Base-by-base conservation (phyloP, 495 filamentous ascomycete genomes). In the Durotheca rogersii region DNA sequence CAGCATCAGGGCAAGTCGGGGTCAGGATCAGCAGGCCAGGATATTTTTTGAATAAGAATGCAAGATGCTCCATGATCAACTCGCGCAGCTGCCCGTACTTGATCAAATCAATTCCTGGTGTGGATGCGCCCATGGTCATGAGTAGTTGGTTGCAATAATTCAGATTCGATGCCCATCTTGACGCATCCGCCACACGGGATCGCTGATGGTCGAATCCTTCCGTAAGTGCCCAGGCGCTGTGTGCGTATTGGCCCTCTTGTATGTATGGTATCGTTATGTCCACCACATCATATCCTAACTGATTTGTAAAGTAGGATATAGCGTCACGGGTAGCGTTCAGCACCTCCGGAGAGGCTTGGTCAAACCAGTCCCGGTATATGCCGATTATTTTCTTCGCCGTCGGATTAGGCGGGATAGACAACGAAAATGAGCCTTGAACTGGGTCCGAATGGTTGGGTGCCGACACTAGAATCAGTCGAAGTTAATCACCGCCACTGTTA, bases 31-130 rank as follows among this genome's bases (percentile, higher is more conserved):
- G 65, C 46, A 96, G 58, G 10, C 86, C 88, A 1, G 90, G 89
- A 56, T 95, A 68, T 16, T 73, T 68, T 47, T 79, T 66, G 68
- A 82, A 97, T 2, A 97, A 71, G 44, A 76, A 72, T 0, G 87
- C 79, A 1, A 96, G 73, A 66, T 97, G 92, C 25, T 77, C 70
- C 92, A 97, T 97, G 36, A 95, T 65, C 29, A 91, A 68, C 7
- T 79, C 75, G 11, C 92, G 78, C 41, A 97, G 67, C 47, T 86
- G 82, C 50, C 89, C 87, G 19, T 88, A 83, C 21, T 83, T 78
- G 16, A 89, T 71, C 61, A 91, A 84, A 54, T 95, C 88, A 3
- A 69, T 64, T 2, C 82, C 81, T 0, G 82, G 73, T 11, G 89
- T 87, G 46, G 83, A 81, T 27, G 65, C 64, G 17, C 76, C 83